Evolutionary conservation across 1,139 yeast species (phyloP).

Genomic region (Yamadazyma sp.): DNA sequence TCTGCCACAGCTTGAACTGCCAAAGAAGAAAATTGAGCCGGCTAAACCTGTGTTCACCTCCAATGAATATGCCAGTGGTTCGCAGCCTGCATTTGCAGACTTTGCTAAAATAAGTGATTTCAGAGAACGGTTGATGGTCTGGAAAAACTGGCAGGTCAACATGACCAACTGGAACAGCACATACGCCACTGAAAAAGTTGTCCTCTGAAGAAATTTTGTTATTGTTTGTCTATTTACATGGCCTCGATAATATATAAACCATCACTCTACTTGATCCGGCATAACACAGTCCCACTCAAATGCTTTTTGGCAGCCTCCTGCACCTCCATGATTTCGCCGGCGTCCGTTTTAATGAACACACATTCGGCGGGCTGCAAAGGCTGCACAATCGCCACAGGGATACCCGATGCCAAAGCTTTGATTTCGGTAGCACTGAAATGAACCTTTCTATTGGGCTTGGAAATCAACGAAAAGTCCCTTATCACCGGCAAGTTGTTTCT

Average conservation of each 20-base stretch:
- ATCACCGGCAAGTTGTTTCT: slow-evolving; percentile 79
- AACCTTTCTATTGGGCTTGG: slow-evolving; percentile 83
- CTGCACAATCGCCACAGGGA: slow-evolving; percentile 68
- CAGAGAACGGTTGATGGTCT: slow-evolving; percentile 48
- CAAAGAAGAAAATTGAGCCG: slow-evolving; percentile 19
- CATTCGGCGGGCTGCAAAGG: slow-evolving; percentile 92
- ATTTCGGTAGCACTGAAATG: slow-evolving; percentile 64
- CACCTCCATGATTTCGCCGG: slow-evolving; percentile 61
- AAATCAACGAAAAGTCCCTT: slow-evolving; percentile 67
- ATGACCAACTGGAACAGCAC: slow-evolving; percentile 72
- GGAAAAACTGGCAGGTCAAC: slow-evolving; percentile 87
- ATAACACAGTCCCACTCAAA: slow-evolving; percentile 74
- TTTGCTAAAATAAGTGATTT: slow-evolving; percentile 31
- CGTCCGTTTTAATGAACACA: slow-evolving; percentile 60
- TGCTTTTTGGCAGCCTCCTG: slow-evolving; percentile 83
- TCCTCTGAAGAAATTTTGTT: slow-evolving; percentile 6
- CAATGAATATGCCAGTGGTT: slow-evolving; percentile 35
- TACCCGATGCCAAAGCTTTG: slow-evolving; percentile 73
- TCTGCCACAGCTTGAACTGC: slow-evolving; percentile 5
- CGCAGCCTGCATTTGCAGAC: slow-evolving; percentile 27
- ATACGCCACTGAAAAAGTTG: slow-evolving; percentile 25
- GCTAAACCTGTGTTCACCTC: slow-evolving; percentile 38
- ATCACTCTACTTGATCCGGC: slow-evolving; percentile 60
- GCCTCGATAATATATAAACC: not conserved
- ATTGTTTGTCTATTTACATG: slow-evolving; percentile 1